Evolutionary conservation across 2,329 filamentous ascomycete species (phyloP).

Genomic region (Colletotrichum chlorophyti): DNA sequence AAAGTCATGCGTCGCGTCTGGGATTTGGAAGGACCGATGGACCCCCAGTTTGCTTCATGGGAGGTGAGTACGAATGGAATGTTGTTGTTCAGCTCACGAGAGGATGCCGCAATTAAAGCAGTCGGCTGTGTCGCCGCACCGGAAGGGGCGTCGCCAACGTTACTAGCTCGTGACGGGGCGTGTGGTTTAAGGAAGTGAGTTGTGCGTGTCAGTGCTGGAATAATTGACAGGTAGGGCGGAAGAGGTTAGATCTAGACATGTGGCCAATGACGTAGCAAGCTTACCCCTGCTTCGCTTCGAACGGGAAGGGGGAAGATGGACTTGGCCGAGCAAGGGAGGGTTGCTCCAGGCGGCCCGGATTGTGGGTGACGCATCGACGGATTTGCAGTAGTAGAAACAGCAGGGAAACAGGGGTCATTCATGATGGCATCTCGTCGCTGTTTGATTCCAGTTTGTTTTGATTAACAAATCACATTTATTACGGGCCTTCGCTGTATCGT

Average conservation of each 20-base stretch:
- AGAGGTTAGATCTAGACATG: not conserved
- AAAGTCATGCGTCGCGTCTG: not conserved
- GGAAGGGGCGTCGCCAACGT: not conserved
- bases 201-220: not conserved
- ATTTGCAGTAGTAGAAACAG: not conserved
- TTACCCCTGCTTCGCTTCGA: constrained; percentile 18
- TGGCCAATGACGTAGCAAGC: constrained; percentile 29
- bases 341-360: constrained; percentile 5
- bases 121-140: not conserved
- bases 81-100: not conserved
- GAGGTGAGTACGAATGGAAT: not conserved
- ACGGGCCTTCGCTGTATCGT: constrained; percentile 15
- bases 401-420: not conserved
- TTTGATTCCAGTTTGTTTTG: not conserved
- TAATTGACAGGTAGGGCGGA: not conserved
- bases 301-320: constrained; percentile 16
- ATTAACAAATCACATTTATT: not conserved
- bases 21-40: not conserved
- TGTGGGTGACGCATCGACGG: not conserved
- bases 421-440: not conserved
- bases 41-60: too few species aligned
- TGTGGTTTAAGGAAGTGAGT: constrained; percentile 7
- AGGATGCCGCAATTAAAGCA: not conserved
- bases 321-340: not conserved
- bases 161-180: not conserved